Evolutionary conservation across 1,284 basidiomycete species (phyloP).

Genomic region (Puccinia novopanici): DNA sequence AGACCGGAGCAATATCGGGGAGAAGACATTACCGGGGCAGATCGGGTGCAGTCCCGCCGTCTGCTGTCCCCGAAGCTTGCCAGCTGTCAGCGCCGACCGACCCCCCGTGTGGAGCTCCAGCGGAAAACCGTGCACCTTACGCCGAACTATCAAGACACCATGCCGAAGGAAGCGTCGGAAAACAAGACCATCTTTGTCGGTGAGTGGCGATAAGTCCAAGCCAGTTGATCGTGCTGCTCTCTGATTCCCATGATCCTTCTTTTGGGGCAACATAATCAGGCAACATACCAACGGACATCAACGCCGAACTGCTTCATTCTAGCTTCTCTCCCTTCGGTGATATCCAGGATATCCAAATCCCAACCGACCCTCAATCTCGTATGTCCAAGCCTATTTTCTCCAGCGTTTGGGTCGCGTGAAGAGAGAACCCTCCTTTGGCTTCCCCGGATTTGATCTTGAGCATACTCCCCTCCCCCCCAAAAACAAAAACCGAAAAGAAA

Average conservation of each 20-base stretch:
- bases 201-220: neutral
- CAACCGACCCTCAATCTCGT: constrained; percentile 55
- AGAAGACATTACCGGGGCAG: too few relatives aligned
- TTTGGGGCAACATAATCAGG: constrained; percentile 32
- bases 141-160: too few relatives aligned
- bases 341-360: constrained; percentile 57
- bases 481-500: neutral
- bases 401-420: neutral
- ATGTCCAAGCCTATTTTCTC: neutral
- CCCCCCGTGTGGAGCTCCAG: too few relatives aligned
- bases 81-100: neutral
- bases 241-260: neutral
- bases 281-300: constrained; percentile 55
- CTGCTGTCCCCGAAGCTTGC: too few relatives aligned
- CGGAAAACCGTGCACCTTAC: too few relatives aligned
- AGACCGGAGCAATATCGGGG: too few relatives aligned
- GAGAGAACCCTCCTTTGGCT: too few relatives aligned
- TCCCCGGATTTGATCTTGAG: neutral
- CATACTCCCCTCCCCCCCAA: neutral
- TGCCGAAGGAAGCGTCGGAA: neutral
- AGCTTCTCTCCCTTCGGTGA: constrained; percentile 57
- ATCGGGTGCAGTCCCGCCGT: too few relatives aligned
- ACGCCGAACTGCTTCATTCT: constrained; percentile 53
- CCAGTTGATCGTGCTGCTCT: neutral
- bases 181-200: constrained; percentile 9